Conservation (phyloP, 169 alveolate genomes). For the Plasmodium blacklocki region DNA sequence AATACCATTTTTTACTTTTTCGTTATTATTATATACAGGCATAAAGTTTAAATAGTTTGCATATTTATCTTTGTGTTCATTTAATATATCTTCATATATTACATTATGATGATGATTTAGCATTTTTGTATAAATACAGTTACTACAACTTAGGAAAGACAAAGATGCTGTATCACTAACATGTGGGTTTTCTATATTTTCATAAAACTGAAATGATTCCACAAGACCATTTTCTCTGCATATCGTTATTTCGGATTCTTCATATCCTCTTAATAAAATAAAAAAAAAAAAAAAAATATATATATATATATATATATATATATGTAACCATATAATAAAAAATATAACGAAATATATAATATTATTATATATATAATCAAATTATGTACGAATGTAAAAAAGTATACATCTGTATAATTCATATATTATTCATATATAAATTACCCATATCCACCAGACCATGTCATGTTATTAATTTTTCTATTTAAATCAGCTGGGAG, state of each 20-base stretch:
- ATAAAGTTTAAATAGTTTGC: conserved; percentile 29
- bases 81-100: conserved; percentile 44
- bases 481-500: conserved; percentile 37
- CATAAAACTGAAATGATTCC: conserved; percentile 31
- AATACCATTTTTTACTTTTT: conserved; percentile 49
- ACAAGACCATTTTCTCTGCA: conserved; percentile 53
- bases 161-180: conserved; percentile 17
- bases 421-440: conserved; percentile 4
- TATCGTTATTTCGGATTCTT: conserved; percentile 63
- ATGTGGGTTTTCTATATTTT: conserved; percentile 22
- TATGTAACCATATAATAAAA: background rate
- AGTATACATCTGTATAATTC: background rate
- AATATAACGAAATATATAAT: background rate
- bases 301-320: conserved; percentile 3
- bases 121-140: conserved; percentile 58
- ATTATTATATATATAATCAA: background rate
- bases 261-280: conserved; percentile 49
- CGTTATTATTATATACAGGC: conserved; percentile 31
- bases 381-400: too few relatives aligned
- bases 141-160: conserved; percentile 43
- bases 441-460: conserved; percentile 77
- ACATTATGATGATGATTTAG: conserved; percentile 59
- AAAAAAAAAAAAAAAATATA: conserved; percentile 6
- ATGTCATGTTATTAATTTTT: conserved; percentile 50
- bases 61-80: conserved; percentile 31